These are phyloP conservation scores for Lecanoromycetidae sp. DNA, from an alignment of 2,329 filamentous ascomycete genomes.

Conservation along the genomic window DNA sequence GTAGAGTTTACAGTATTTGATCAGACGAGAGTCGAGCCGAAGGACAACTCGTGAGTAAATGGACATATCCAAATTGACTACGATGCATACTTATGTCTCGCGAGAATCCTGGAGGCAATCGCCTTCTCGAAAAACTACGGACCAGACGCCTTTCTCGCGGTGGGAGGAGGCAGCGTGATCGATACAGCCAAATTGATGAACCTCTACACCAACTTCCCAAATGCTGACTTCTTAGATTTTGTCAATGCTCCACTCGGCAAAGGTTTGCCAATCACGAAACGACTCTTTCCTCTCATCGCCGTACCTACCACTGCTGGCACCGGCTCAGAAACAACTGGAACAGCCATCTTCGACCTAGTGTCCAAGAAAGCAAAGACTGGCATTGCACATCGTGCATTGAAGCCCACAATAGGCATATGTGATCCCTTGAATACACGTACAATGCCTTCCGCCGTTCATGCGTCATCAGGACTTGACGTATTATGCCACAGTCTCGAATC, in stretches of 20 bases:
- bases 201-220: slow-evolving; percentile 77
- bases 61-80: slow-evolving; percentile 64
- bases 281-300: slow-evolving; percentile 64
- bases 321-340: slow-evolving; percentile 89
- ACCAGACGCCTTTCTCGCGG: slow-evolving; percentile 83
- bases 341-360: slow-evolving; percentile 93
- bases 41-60: slow-evolving; percentile 73
- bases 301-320: slow-evolving; percentile 79
- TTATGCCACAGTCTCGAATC: slow-evolving; percentile 91
- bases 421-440: slow-evolving; percentile 83
- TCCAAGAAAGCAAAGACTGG: slow-evolving; percentile 87
- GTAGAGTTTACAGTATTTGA: slow-evolving; percentile 73
- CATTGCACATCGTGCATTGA: slow-evolving; percentile 87
- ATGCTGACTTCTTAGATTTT: slow-evolving; percentile 92
- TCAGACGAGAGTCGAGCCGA: slow-evolving; percentile 75
- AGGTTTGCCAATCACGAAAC: slow-evolving; percentile 60
- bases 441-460: slow-evolving; percentile 90
- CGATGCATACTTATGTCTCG: background rate
- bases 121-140: slow-evolving; percentile 66
- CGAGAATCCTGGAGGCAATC: slow-evolving; percentile 84
- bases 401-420: slow-evolving; percentile 83
- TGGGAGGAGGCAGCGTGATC: slow-evolving; percentile 88
- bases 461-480: slow-evolving; percentile 83
- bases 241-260: slow-evolving; percentile 90
- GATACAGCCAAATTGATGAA: slow-evolving; percentile 99